Evolutionary conservation across 805 yeast genomes (phyloP), one percentile per base, ranked within the genome.

Genomic region (Metschnikowia proteae): DNA sequence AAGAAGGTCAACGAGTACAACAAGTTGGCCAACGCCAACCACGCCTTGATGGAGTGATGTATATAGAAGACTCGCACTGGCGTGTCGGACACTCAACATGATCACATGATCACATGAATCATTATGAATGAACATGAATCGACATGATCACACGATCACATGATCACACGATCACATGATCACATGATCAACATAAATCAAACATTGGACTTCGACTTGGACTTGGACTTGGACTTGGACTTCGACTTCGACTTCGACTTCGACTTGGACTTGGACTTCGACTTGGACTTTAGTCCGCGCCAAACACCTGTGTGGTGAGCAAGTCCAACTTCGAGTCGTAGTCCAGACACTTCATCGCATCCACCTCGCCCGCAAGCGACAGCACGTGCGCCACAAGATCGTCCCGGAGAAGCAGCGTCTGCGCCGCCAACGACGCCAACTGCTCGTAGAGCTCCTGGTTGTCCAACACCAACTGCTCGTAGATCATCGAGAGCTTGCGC

Each of bases 1-100:
- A 71, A 71, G 68, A 70, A 70, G 60, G 73, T 73, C 38, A 60
- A 58, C 25, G 64, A 60, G 11, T 73, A 73, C 56, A 64, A 71
- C 51, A 66, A 62, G 47, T 56, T 71, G 60, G 73, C 78, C 29
- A 66, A 61, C 53, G 61, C 62, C 58, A 71, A 72, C 55, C 58
- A 59, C 45, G 70, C 63, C 39, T 43, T 50, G 32, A 49, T 55
- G 44, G 38, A 42, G 48, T 51, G 33, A 40, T 38, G 51, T 48
- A 54, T 17, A 52, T 52, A 51, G 27, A 38, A 22, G 17, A 17
- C 17, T 17, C 17, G 17, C 17, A 17, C 17, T 17, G 17, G 17
- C 17, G 17, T 17, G 17, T 17, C n/a, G n/a, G n/a, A n/a, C n/a
- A n/a, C n/a, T n/a, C n/a, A n/a, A n/a, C n/a, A n/a, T n/a, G n/a